Percentiles rank a stretch among this genome's conserved stretches.
phyloP scores from a whole-genome alignment of 2,329 filamentous ascomycete genomes.

The Fusarium stilboides region DNA sequence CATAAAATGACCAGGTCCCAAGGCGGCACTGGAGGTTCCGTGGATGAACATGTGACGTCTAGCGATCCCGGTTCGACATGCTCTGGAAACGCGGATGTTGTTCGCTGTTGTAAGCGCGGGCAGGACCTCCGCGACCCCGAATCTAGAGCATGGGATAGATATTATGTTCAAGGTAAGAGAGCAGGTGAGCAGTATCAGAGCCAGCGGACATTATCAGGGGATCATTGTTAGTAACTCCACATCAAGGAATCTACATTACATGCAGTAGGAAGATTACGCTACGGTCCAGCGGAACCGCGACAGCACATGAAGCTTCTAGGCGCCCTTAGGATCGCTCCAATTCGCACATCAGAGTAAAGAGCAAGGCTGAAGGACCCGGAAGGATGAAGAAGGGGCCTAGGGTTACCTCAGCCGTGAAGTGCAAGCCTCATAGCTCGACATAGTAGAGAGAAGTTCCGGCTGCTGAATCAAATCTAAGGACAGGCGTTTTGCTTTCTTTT shows the following conservation, averaged over 20 bases:
- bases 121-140: conserved; percentile 39
- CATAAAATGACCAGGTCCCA: conserved; percentile 36
- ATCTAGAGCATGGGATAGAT: conserved; percentile 35
- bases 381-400: conserved; percentile 8
- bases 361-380: conserved; percentile 31
- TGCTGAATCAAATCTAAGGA: neutral
- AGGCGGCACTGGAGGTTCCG: conserved; percentile 32
- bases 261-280: conserved; percentile 36
- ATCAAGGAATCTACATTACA: conserved; percentile 3
- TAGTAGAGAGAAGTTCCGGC: neutral
- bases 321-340: conserved; percentile 22
- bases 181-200: conserved; percentile 18
- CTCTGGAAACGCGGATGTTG: conserved; percentile 40
- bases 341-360: conserved; percentile 6
- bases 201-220: conserved; percentile 4
- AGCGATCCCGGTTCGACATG: conserved; percentile 2
- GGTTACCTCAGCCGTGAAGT: conserved; percentile 30
- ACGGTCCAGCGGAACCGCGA: conserved; percentile 49
- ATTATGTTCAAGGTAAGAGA: conserved; percentile 17
- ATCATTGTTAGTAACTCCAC: conserved; percentile 9
- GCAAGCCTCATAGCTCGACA: neutral
- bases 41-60: conserved; percentile 36
- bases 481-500: neutral
- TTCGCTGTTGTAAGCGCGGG: conserved; percentile 22
- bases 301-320: conserved; percentile 26